phyloP scores from a whole-genome alignment of 805 yeast genomes.

The Henningerozyma blattae region DNA sequence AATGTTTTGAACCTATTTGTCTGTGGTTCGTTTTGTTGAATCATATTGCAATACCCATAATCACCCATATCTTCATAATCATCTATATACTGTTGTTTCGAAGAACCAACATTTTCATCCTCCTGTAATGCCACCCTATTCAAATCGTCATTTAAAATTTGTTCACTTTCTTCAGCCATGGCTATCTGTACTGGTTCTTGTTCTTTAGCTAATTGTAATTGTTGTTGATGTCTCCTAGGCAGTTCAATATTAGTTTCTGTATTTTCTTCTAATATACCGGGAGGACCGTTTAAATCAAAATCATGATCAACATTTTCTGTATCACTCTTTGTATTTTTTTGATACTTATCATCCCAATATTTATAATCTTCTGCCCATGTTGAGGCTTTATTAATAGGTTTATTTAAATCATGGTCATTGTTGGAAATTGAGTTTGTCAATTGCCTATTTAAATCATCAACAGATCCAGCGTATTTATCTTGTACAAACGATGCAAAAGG shows the following conservation, averaged over 20 bases:
- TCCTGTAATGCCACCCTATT: no score
- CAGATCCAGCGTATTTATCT: no score
- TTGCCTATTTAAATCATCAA: no score
- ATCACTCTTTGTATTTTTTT: no score
- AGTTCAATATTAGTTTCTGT: no score
- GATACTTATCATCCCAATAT: neutral
- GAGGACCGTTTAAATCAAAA: no score
- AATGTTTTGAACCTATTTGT: slow-evolving; percentile 20
- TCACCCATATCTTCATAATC: neutral
- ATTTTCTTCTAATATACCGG: no score
- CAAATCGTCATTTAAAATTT: no score
- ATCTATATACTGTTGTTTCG: slow-evolving; percentile 45
- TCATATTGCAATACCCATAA: neutral
- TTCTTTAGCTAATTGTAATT: slow-evolving; percentile 13
- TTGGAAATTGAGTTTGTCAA: no score
- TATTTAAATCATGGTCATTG: no score
- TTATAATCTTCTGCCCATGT: neutral
- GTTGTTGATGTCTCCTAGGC: slow-evolving; percentile 8
- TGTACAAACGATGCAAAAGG: no score
- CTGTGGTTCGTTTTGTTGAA: neutral
- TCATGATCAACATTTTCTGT: no score
- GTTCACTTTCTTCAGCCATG: neutral
- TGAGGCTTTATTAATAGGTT: neutral
- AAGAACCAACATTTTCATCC: slow-evolving; percentile 60
- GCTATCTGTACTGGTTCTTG: slow-evolving; percentile 9